Conservation (phyloP, 1,284 basidiomycete genomes). For the Earliella scabrosa region DNA sequence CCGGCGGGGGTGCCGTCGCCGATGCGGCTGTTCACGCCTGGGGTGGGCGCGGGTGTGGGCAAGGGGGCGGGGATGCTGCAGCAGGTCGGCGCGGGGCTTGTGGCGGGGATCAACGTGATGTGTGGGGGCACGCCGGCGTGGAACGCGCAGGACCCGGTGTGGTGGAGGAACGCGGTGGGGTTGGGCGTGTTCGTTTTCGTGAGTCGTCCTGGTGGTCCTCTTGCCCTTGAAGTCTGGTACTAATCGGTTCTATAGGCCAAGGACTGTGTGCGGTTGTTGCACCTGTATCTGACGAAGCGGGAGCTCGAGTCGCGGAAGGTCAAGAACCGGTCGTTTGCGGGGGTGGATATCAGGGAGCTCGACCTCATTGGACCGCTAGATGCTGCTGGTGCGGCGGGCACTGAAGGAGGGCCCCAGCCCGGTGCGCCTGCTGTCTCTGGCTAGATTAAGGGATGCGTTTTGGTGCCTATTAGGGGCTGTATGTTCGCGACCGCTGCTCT, state of each 20-base stretch:
- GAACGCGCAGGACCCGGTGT: constrained; percentile 73
- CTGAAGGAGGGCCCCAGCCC: too few species aligned
- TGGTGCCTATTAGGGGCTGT: too few species aligned
- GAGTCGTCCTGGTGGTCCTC: constrained; percentile 28
- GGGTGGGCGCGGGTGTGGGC: constrained; percentile 1
- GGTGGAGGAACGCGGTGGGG: constrained; percentile 79
- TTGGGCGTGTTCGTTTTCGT: constrained; percentile 71
- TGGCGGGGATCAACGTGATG: constrained; percentile 48
- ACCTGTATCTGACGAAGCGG: constrained; percentile 69
- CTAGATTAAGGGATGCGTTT: too few species aligned
- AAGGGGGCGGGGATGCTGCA: constrained; percentile 15
- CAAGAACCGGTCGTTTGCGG: constrained; percentile 70
- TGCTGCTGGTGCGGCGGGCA: too few species aligned
- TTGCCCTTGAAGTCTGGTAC: neutral
- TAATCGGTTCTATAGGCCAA: constrained; percentile 49
- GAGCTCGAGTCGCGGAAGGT: constrained; percentile 70
- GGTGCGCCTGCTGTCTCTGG: too few species aligned
- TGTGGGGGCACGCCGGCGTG: constrained; percentile 62
- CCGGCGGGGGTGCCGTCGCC: constrained; percentile 2
- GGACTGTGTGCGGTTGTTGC: constrained; percentile 66
- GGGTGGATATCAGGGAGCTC: constrained; percentile 64
- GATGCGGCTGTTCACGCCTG: constrained; percentile 19
- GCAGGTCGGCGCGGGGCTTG: constrained; percentile 33
- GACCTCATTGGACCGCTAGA: constrained; percentile 51
- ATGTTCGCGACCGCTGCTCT: too few species aligned